phyloP scores from a whole-genome alignment of 176 grass and related monocot genomes.

The Olyra latifolia region DNA sequence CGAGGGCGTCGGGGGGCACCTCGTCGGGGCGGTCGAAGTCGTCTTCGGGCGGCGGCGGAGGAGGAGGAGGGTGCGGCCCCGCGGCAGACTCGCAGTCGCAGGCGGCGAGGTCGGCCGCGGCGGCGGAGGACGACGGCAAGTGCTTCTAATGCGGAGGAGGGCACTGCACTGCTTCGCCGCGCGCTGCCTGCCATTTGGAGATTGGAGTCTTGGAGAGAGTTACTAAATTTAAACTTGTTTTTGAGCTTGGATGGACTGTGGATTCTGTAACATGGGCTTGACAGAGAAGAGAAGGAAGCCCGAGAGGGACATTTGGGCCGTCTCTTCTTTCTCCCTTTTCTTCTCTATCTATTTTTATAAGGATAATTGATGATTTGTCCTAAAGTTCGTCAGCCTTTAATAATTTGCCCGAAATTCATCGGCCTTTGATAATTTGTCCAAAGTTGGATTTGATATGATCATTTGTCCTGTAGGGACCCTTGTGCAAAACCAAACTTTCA shows the following conservation, averaged over 20 bases:
- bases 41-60: slow-evolving; percentile 32
- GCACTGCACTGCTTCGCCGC: background rate
- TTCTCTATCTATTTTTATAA: background rate
- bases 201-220: background rate
- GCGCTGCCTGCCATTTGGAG: background rate
- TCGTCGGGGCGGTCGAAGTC: slow-evolving; percentile 39
- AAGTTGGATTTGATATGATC: no score
- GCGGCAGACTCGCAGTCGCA: slow-evolving; percentile 5
- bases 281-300: background rate
- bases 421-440: no score
- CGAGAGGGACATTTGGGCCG: background rate
- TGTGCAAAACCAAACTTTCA: no score
- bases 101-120: background rate
- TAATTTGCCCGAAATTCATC: no score
- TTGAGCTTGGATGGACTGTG: no score
- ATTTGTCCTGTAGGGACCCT: no score
- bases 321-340: background rate
- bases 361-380: no score
- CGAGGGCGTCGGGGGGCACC: slow-evolving; percentile 30
- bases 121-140: slow-evolving; percentile 29
- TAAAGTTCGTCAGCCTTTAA: no score
- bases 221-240: slow-evolving; percentile 19
- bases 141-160: background rate
- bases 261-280: background rate
- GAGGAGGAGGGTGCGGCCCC: slow-evolving; percentile 12